These are phyloP conservation scores for Cyanodermella asteris DNA, from an alignment of 2,329 filamentous ascomycete genomes.

Conservation along the genomic window DNA sequence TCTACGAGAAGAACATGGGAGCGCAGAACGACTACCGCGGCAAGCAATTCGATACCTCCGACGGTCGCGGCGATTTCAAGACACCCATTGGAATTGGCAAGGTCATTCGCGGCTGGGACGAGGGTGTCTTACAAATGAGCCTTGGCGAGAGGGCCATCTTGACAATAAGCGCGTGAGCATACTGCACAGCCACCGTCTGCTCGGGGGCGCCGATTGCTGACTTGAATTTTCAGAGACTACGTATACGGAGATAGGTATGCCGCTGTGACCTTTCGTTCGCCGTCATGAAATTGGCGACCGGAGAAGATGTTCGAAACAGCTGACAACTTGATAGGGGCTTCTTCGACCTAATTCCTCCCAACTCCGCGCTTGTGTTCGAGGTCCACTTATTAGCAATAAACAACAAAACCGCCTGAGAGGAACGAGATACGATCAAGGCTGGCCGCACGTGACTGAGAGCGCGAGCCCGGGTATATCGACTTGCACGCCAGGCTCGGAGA, in stretches of 20 bases:
- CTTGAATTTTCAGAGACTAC: slow-evolving; percentile 28
- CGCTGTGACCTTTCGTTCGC: slow-evolving; percentile 2
- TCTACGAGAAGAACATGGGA: slow-evolving; percentile 45
- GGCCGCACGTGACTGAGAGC: too few species aligned
- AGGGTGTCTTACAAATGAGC: slow-evolving; percentile 69
- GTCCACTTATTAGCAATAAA: slow-evolving; percentile 16
- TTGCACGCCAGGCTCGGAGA: too few species aligned
- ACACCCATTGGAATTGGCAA: slow-evolving; percentile 59
- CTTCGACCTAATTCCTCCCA: slow-evolving; percentile 52
- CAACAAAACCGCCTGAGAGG: slow-evolving; percentile 1
- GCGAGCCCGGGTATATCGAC: too few species aligned
- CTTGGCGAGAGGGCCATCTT: slow-evolving; percentile 77
- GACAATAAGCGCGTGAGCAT: slow-evolving; percentile 50
- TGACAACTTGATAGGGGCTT: slow-evolving; percentile 38
- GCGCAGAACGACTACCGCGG: slow-evolving; percentile 43
- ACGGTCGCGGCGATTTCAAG: slow-evolving; percentile 53
- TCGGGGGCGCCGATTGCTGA: background rate
- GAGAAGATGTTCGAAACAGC: background rate
- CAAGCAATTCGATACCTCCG: slow-evolving; percentile 69
- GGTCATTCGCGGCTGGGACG: slow-evolving; percentile 75
- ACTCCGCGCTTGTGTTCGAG: slow-evolving; percentile 66
- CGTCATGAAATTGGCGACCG: background rate
- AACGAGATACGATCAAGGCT: too few species aligned
- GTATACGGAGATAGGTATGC: slow-evolving; percentile 41
- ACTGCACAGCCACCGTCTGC: slow-evolving; percentile 4